A percentile compares a stretch with the other conserved stretches of the same genome.
phyloP scores from a whole-genome alignment of 2,329 filamentous ascomycete genomes.

The Plenodomus tracheiphilus region DNA sequence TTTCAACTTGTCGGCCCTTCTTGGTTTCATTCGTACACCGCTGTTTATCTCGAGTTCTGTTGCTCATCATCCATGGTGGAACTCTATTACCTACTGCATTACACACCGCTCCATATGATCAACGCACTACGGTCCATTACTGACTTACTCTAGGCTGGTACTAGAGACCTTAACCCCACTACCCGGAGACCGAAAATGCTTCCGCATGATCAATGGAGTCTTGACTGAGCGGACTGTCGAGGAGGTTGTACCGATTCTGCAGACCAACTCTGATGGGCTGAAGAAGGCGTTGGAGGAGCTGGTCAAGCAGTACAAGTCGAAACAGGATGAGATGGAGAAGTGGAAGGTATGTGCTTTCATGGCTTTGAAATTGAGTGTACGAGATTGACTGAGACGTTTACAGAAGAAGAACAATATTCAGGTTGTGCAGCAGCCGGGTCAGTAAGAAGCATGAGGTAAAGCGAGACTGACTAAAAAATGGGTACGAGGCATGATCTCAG shows the following conservation, averaged over 20 bases:
- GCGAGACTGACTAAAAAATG: slow-evolving; percentile 2
- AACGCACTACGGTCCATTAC: slow-evolving; percentile 3
- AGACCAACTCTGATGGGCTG: slow-evolving; percentile 91
- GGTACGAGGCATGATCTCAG: too few relatives aligned
- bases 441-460: slow-evolving; percentile 21
- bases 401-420: slow-evolving; percentile 91
- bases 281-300: slow-evolving; percentile 93
- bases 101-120: neutral
- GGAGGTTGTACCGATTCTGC: slow-evolving; percentile 86
- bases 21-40: slow-evolving; percentile 2
- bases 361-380: neutral
- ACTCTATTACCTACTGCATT: neutral
- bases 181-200: slow-evolving; percentile 87
- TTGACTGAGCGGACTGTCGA: slow-evolving; percentile 91
- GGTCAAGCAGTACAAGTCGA: slow-evolving; percentile 92
- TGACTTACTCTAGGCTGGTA: slow-evolving; percentile 69
- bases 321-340: slow-evolving; percentile 93
- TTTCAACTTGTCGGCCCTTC: neutral
- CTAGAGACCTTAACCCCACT: slow-evolving; percentile 88
- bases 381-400: slow-evolving; percentile 23
- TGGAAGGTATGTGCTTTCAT: slow-evolving; percentile 77
- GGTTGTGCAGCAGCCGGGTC: slow-evolving; percentile 71
- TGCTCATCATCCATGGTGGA: neutral
- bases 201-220: slow-evolving; percentile 97
- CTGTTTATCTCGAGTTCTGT: neutral